phyloP scores from a whole-genome alignment of 306 rosid genomes.

The Inga oerstediana region DNA sequence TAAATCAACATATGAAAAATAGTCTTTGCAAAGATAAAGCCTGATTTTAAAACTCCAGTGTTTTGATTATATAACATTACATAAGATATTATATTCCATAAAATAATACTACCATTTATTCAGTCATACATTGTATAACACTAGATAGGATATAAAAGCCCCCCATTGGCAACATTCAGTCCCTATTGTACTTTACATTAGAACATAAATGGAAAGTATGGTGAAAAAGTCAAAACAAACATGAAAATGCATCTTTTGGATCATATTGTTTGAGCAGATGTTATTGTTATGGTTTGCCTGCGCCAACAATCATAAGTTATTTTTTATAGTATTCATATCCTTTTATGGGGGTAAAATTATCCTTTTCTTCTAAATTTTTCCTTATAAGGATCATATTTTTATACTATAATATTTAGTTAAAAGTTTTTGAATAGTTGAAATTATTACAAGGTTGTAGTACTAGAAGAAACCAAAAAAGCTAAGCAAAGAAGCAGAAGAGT shows the following conservation, averaged over 20 bases:
- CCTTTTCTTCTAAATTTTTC: not conserved
- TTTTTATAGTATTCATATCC: not conserved
- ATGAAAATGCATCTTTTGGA: not conserved
- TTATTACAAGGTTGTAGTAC: not conserved
- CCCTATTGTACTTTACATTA: not conserved
- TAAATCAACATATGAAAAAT: conserved; percentile 22
- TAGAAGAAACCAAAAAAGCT: not conserved
- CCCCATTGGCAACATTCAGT: not conserved
- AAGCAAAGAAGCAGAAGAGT: not conserved
- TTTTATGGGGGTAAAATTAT: not conserved
- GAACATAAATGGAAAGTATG: not conserved
- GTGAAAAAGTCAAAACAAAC: not conserved
- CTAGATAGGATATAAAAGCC: not conserved
- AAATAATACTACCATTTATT: not conserved
- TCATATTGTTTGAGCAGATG: not conserved
- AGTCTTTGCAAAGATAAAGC: not conserved
- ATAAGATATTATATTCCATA: not conserved
- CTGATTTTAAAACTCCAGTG: not conserved
- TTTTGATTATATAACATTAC: not conserved
- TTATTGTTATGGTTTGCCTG: not conserved
- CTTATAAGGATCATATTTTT: not conserved
- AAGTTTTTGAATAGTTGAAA: not conserved
- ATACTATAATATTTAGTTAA: not conserved
- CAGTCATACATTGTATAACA: not conserved
- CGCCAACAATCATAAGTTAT: not conserved